Evolutionary conservation across 495 filamentous ascomycete genomes (phyloP), one percentile per base, ranked within the genome.

Genomic region (Daldinia decipiens): DNA sequence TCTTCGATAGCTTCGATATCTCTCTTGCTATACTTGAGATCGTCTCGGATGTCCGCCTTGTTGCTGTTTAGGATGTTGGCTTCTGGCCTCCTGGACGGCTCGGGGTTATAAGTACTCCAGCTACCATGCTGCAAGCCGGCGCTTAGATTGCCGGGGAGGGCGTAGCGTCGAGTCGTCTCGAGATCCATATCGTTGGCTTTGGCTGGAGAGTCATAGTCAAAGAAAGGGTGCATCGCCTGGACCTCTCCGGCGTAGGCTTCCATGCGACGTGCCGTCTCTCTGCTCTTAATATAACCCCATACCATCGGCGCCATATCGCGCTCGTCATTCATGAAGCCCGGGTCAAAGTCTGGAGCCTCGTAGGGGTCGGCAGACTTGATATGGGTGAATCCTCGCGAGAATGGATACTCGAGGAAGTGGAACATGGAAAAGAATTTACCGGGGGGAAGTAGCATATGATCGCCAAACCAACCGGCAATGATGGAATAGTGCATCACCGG

Each of bases 401-500:
- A 94, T 12, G 92, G 91, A 70, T 94, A 94, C 80, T 93, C 90
- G 59, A 93, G 78, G 85, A 94, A 93, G 74, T 93, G 90, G 84
- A 94, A 94, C 91, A 94, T 94, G 65, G 87, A 91, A 82, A 93
- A 93, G 84, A 93, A 94, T 65, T 93, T 93, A 50, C 91, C 91
- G 4, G 89, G 86, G 0, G 90, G 91, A 82, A 91, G 87, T 26
- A 90, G 82, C 86, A 91, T 90, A 73, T 91, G 90, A 78, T 92
- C 89, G 17, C 87, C 86, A 56, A 88, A 87, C 82, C 86, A 88
- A 70, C 89, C 89, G 13, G 89, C 81, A 63, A 91, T 91, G 55
- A 92, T 81, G 1, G 87, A 89, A 70, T 91, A 91, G 70, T 93
- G 91, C 92, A 94, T 93, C 34, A 94, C 91, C 0, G 92, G 92